Conservation (phyloP, 495 filamentous ascomycete genomes). For the Aspergillus nidulans region DNA sequence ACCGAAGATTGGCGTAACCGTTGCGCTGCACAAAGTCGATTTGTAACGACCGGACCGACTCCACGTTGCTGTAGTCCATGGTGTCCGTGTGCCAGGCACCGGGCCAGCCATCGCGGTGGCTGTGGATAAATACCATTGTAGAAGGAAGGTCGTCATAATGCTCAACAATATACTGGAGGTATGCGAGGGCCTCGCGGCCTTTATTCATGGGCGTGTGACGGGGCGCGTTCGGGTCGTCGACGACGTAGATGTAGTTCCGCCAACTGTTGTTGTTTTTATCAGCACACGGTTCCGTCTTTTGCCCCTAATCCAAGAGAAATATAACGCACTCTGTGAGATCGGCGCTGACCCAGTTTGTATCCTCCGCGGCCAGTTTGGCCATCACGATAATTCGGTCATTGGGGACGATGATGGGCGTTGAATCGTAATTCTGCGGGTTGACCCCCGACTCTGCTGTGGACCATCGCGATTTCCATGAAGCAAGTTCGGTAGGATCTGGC, state of each 20-base stretch:
- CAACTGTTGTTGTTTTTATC: constrained; percentile 29
- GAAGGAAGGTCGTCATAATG: constrained; percentile 43
- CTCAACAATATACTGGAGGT: constrained; percentile 46
- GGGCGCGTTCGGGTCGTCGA: constrained; percentile 35
- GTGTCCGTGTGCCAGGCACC: constrained; percentile 46
- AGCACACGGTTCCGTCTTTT: background rate
- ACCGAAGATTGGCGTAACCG: constrained; percentile 42
- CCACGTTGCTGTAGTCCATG: constrained; percentile 41
- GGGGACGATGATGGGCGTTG: constrained; percentile 33
- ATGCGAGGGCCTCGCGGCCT: constrained; percentile 44
- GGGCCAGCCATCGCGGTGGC: constrained; percentile 36
- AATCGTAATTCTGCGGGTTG: constrained; percentile 24
- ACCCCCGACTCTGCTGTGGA: constrained; percentile 6
- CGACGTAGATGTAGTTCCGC: constrained; percentile 43
- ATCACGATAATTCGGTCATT: constrained; percentile 42
- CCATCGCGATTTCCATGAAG: constrained; percentile 7
- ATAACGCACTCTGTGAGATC: constrained; percentile 39
- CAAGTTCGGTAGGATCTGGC: background rate
- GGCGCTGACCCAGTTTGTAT: constrained; percentile 37
- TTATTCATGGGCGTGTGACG: constrained; percentile 43
- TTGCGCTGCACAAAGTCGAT: constrained; percentile 31
- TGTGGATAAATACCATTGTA: constrained; percentile 41
- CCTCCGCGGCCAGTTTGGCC: constrained; percentile 33
- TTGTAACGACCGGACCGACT: constrained; percentile 36
- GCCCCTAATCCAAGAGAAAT: background rate